Conservation (phyloP, 345 rosid species). For the Boechera divaricarpa region DNA sequence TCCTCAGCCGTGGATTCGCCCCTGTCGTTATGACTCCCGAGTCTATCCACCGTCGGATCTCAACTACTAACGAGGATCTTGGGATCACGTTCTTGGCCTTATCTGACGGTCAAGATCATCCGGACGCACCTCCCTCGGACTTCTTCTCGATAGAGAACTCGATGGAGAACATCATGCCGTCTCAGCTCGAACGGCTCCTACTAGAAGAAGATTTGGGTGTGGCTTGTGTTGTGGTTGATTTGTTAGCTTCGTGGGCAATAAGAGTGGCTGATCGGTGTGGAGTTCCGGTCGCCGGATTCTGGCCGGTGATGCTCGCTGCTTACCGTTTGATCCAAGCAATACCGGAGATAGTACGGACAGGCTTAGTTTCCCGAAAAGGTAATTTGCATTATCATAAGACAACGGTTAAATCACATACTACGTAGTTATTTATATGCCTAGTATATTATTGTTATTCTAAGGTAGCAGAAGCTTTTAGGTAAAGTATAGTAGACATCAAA, state of each 20-base stretch:
- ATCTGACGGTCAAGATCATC: constrained; percentile 51
- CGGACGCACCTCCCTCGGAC: constrained; percentile 45
- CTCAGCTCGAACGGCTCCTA: constrained; percentile 58
- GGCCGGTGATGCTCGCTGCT: constrained; percentile 76
- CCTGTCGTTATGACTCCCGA: constrained; percentile 61
- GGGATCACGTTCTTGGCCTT: constrained; percentile 49
- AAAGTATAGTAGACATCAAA: too few relatives aligned
- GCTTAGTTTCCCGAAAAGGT: constrained; percentile 66
- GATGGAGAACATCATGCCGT: constrained; percentile 67
- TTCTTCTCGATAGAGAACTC: constrained; percentile 69
- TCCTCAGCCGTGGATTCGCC: constrained; percentile 53
- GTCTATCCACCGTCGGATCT: constrained; percentile 59
- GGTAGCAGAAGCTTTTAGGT: too few relatives aligned
- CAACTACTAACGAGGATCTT: constrained; percentile 25
- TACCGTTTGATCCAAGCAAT: constrained; percentile 63
- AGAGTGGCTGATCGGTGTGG: constrained; percentile 61
- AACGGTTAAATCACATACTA: background rate
- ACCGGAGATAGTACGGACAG: constrained; percentile 59
- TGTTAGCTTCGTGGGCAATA: constrained; percentile 71
- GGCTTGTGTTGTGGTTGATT: constrained; percentile 68
- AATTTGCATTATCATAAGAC: background rate
- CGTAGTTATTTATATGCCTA: too few relatives aligned
- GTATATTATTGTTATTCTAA: too few relatives aligned
- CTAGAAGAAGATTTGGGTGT: constrained; percentile 45
- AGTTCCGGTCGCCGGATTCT: constrained; percentile 67